These are phyloP conservation scores for Apiospora marii DNA, from an alignment of 2,329 filamentous ascomycete species.

Conservation along the genomic window DNA sequence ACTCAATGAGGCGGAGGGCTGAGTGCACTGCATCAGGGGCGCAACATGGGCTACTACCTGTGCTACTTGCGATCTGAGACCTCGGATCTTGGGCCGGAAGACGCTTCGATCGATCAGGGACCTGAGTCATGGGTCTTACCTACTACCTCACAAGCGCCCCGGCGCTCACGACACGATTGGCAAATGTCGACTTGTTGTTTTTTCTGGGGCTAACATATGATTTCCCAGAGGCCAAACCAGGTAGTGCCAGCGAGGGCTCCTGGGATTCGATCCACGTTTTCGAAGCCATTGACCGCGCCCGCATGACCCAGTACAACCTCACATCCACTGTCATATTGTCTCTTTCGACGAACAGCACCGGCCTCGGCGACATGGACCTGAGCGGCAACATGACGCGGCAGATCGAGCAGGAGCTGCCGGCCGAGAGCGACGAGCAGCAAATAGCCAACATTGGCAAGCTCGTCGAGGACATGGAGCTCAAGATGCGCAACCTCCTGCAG, in stretches of 20 bases:
- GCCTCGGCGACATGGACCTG: slow-evolving; percentile 86
- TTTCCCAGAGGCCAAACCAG: slow-evolving; percentile 68
- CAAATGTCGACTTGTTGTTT: neutral
- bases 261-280: slow-evolving; percentile 99
- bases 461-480: slow-evolving; percentile 99
- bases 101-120: slow-evolving; percentile 17
- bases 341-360: slow-evolving; percentile 69
- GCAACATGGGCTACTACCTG: neutral
- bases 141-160: neutral
- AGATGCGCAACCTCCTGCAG: slow-evolving; percentile 97
- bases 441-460: slow-evolving; percentile 93
- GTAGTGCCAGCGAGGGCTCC: slow-evolving; percentile 74
- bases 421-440: slow-evolving; percentile 90
- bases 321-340: slow-evolving; percentile 96
- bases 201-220: neutral
- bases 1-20: neutral
- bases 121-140: slow-evolving; percentile 1
- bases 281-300: slow-evolving; percentile 90
- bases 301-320: slow-evolving; percentile 95
- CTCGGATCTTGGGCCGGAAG: slow-evolving; percentile 30
- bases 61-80: slow-evolving; percentile 26
- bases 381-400: slow-evolving; percentile 98
- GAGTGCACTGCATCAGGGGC: neutral
- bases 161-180: neutral
- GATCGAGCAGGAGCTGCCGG: slow-evolving; percentile 88